Evolutionary conservation across 2,329 filamentous ascomycete genomes (phyloP).

Genomic region (Neopestalotiopsis rosae): DNA sequence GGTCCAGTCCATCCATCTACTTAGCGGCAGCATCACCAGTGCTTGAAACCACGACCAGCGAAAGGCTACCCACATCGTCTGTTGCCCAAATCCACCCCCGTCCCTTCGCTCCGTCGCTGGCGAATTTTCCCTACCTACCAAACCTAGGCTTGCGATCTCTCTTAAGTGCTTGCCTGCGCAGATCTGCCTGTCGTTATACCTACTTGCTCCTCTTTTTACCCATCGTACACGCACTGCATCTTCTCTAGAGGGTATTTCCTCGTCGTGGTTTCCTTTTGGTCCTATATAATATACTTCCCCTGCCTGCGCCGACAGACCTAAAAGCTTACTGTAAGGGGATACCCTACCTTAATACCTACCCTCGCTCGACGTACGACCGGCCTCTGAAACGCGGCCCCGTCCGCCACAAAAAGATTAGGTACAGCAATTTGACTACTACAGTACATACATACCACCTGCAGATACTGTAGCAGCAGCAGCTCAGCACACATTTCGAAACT

Average conservation of each 20-base stretch:
- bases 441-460: background rate
- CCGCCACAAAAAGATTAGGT: background rate
- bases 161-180: background rate
- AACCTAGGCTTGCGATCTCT: background rate
- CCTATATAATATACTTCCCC: slow-evolving; percentile 4
- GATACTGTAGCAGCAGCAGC: background rate
- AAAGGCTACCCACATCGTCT: slow-evolving; percentile 11
- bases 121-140: slow-evolving; percentile 5
- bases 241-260: background rate
- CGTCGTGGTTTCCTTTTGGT: background rate
- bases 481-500: background rate
- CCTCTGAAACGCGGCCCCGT: slow-evolving; percentile 11
- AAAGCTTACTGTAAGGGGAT: background rate
- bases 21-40: slow-evolving; percentile 3
- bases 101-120: background rate
- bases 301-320: slow-evolving; percentile 1
- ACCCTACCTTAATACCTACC: background rate
- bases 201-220: background rate
- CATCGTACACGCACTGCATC: background rate
- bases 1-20: slow-evolving; percentile 10
- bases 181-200: background rate
- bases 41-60: slow-evolving; percentile 14
- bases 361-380: background rate
- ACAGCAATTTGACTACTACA: background rate
- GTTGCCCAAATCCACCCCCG: background rate